Conservation (phyloP, 2,329 filamentous ascomycete species). For the Diaporthe citri region DNA sequence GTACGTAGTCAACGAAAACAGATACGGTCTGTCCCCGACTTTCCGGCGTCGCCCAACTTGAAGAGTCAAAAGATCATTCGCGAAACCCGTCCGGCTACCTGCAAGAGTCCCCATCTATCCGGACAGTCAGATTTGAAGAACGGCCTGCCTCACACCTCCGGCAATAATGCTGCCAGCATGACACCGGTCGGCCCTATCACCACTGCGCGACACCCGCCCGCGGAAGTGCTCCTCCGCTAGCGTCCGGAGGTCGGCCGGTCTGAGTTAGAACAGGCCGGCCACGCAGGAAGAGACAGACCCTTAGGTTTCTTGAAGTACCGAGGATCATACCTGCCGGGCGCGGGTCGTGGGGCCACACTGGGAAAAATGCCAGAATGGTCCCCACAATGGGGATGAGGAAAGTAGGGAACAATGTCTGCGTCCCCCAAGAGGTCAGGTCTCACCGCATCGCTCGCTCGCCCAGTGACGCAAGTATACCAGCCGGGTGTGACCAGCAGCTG, state of each 20-base stretch:
- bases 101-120: background rate
- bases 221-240: slow-evolving; percentile 24
- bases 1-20: background rate
- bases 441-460: slow-evolving; percentile 7
- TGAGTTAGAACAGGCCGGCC: slow-evolving; percentile 5
- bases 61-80: background rate
- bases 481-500: slow-evolving; percentile 2
- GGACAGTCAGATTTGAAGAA: background rate
- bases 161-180: background rate
- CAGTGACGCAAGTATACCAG: slow-evolving; percentile 22
- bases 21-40: background rate
- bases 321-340: background rate
- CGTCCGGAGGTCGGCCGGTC: slow-evolving; percentile 24
- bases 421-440: background rate
- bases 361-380: background rate
- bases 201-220: background rate
- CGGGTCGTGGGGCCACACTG: background rate
- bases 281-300: slow-evolving; percentile 2
- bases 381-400: background rate
- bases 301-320: background rate
- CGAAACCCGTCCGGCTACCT: background rate
- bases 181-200: slow-evolving; percentile 17
- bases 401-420: background rate
- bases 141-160: background rate
- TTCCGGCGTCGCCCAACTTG: background rate